Base-by-base conservation (phyloP, 306 rosid genomes). In the Cercis canadensis region DNA sequence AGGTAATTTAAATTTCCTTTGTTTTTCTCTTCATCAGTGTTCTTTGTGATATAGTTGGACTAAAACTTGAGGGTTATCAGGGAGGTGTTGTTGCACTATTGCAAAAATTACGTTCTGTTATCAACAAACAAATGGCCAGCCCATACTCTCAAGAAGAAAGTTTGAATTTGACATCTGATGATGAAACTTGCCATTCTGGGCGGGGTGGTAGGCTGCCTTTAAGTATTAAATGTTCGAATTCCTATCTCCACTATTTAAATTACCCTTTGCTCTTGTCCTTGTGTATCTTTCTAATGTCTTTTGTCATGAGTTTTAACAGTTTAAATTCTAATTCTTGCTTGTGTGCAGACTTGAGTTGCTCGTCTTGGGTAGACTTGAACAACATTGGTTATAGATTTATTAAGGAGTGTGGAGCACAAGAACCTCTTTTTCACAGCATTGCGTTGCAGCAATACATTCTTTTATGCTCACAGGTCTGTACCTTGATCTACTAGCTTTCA, bases 381-480 rank as follows among this genome's bases (percentile, higher is more conserved):
- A 82, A 66, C 69, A 81, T 90, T 51, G 97, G 90, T 3, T 83
- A 75, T 65, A 62, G 64, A 24, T 93, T 93, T 51, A 79, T 93
- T 51, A 73, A 75, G 63, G 81, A 77, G 59, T 81, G 52, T 75
- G 76, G 77, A 31, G 82, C 75, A 55, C 78, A 34, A 57, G 88
- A 82, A 51, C 88, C 92, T 29, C 84, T 93, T 65, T 89, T 87
- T 64, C 79, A 93, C 82, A 81, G 87, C 69, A 57, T 73, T 33
- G 96, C 88, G n/a, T 86, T 93, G 78, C 97, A 93, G 82, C 98
- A 87, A 69, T 93, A 87, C 75, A 88, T 93, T 73, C 96, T 93
- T 53, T 63, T 93, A 37, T 93, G 98, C 69, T 15, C 90, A 52
- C 98, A 93, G 98, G 98, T 93, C 59, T 44, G 82, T 43, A 11